These are phyloP conservation scores for Teunomyces gatunensis DNA, from an alignment of 805 yeast genomes.

Conservation along the genomic window DNA sequence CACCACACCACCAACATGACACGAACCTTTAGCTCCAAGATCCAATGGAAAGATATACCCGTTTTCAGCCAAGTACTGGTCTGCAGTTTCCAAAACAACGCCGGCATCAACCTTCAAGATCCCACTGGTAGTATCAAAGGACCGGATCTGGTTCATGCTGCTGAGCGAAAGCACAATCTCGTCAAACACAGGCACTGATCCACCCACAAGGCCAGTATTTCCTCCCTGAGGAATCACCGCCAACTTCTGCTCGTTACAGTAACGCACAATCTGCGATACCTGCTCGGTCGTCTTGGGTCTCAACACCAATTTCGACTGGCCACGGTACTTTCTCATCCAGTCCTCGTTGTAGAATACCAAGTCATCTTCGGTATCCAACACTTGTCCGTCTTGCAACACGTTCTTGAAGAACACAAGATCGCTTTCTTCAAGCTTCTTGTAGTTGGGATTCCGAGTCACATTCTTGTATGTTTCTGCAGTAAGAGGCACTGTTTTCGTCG, in stretches of 20 bases:
- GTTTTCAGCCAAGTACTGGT: conserved; percentile 68
- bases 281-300: conserved; percentile 82
- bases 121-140: conserved; percentile 80
- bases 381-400: conserved; percentile 51
- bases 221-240: conserved; percentile 98
- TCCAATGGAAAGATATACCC: conserved; percentile 92
- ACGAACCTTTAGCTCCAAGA: conserved; percentile 94
- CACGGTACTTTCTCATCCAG: conserved; percentile 91
- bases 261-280: conserved; percentile 69
- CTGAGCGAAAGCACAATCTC: conserved; percentile 75
- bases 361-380: conserved; percentile 58
- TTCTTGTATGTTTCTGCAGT: conserved; percentile 72
- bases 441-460: conserved; percentile 51
- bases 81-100: conserved; percentile 82
- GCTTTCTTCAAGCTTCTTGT: conserved; percentile 47
- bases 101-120: conserved; percentile 90
- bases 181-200: conserved; percentile 88
- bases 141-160: conserved; percentile 71
- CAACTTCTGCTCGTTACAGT: conserved; percentile 71
- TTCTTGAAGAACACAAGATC: conserved; percentile 63
- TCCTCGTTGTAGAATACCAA: conserved; percentile 78
- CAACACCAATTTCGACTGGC: conserved; percentile 77
- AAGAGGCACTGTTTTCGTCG: conserved; percentile 42
- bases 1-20: conserved; percentile 92
- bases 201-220: conserved; percentile 94